phyloP scores from a whole-genome alignment of 1,284 basidiomycete genomes.

The Sporisorium scitamineum region DNA sequence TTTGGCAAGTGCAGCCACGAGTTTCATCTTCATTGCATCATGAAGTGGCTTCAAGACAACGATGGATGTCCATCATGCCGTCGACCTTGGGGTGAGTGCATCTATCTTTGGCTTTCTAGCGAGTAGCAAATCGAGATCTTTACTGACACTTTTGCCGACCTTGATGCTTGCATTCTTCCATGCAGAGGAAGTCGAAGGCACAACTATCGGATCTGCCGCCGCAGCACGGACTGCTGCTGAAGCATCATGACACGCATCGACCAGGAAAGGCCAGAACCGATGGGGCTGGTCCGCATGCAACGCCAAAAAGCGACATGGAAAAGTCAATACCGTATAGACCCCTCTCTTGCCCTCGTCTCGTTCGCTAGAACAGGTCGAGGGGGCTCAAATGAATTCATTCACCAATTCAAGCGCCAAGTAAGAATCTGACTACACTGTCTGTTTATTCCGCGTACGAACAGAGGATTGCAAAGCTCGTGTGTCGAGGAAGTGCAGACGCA shows the following conservation, averaged over 20 bases:
- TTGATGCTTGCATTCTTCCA: background rate
- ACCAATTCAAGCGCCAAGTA: no score
- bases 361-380: background rate
- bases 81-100: slow-evolving; percentile 53
- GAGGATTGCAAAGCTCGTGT: no score
- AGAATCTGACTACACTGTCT: no score
- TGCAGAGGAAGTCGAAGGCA: slow-evolving; percentile 51
- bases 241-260: background rate
- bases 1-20: slow-evolving; percentile 68
- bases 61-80: slow-evolving; percentile 55
- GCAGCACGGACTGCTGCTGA: slow-evolving; percentile 4
- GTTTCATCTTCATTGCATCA: slow-evolving; percentile 68
- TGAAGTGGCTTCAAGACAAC: slow-evolving; percentile 66
- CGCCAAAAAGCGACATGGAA: background rate
- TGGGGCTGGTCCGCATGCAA: background rate
- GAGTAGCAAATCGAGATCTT: background rate
- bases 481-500: no score
- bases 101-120: background rate
- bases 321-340: background rate
- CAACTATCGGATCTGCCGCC: slow-evolving; percentile 26
- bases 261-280: background rate
- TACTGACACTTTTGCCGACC: background rate
- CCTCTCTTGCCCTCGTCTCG: background rate
- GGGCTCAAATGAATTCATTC: background rate
- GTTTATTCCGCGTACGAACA: no score